These are phyloP conservation scores for Penicillium dipodomyicola DNA, from an alignment of 495 filamentous ascomycete genomes.

Conservation along the genomic window DNA sequence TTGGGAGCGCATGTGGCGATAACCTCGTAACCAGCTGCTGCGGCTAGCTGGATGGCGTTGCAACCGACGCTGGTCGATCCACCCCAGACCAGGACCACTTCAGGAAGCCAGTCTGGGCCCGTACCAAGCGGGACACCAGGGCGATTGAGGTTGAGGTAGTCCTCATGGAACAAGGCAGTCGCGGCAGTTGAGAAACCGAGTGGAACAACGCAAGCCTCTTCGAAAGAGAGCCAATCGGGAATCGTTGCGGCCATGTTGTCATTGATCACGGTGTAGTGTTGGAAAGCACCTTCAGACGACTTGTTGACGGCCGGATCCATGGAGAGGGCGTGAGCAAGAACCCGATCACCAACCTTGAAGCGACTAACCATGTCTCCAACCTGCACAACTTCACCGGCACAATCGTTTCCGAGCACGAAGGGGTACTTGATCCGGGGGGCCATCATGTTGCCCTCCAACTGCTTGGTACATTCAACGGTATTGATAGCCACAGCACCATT, in stretches of 20 bases:
- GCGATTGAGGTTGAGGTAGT: constrained; percentile 40
- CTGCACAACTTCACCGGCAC: constrained; percentile 52
- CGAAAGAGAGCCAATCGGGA: constrained; percentile 31
- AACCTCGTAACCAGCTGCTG: constrained; percentile 57
- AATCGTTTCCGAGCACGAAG: constrained; percentile 52
- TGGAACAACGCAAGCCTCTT: constrained; percentile 45
- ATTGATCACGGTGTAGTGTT: constrained; percentile 39
- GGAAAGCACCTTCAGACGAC: constrained; percentile 25
- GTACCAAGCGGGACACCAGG: constrained; percentile 25
- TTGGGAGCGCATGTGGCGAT: constrained; percentile 51
- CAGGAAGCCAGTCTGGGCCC: constrained; percentile 26
- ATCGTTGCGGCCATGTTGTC: constrained; percentile 21
- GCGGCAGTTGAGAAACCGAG: constrained; percentile 52
- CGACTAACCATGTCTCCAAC: constrained; percentile 39
- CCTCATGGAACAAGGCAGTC: constrained; percentile 48
- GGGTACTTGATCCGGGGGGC: constrained; percentile 42
- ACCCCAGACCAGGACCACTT: constrained; percentile 43
- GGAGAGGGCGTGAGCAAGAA: constrained; percentile 11
- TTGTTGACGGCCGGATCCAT: constrained; percentile 8
- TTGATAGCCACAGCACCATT: constrained; percentile 48
- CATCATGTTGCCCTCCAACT: constrained; percentile 25
- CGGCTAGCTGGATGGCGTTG: constrained; percentile 61
- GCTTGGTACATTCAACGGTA: constrained; percentile 48
- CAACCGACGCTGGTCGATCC: constrained; percentile 58
- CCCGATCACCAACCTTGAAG: constrained; percentile 25